Percentiles rank a stretch among this genome's conserved stretches.
phyloP scores from a whole-genome alignment of 108 stramenopile genomes.

The Nitzschia putrida region DNA sequence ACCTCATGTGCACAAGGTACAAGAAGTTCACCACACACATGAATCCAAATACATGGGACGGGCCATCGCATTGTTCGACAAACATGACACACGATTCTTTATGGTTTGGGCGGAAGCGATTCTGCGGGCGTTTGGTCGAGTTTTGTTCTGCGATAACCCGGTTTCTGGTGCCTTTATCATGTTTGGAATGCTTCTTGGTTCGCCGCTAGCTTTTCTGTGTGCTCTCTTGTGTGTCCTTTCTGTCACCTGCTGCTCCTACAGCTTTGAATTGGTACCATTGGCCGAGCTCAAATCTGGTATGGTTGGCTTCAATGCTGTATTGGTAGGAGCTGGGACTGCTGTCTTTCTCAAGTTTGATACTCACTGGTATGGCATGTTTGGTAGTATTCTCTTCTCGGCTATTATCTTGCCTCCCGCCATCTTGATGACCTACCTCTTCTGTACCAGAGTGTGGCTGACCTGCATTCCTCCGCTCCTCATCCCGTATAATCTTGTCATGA shows the following conservation, averaged over 20 bases:
- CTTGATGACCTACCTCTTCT: conserved; percentile 10
- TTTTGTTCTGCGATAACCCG: conserved; percentile 46
- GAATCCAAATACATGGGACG: conserved; percentile 7
- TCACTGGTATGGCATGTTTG: conserved; percentile 4
- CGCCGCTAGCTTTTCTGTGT: conserved; percentile 22
- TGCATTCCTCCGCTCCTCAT: conserved; percentile 21
- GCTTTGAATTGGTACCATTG: conserved; percentile 18
- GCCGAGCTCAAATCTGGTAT: conserved; percentile 6
- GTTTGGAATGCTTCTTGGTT: conserved; percentile 29
- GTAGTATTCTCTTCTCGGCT: conserved; percentile 13
- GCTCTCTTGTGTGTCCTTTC: conserved; percentile 15
- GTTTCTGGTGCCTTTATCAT: conserved; percentile 34
- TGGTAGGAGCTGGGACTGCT: conserved; percentile 25
- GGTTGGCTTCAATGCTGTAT: conserved; percentile 28
- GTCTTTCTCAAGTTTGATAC: conserved; percentile 17
- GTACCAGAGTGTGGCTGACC: conserved; percentile 9
- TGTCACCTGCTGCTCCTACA: conserved; percentile 5
- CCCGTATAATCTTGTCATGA: conserved; percentile 32
- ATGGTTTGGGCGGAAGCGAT: conserved; percentile 19
- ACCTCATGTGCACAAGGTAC: not conserved
- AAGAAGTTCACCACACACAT: conserved; percentile 3
- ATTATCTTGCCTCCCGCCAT: conserved; percentile 25
- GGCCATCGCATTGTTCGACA: conserved; percentile 6
- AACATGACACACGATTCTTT: not conserved
- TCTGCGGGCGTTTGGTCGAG: conserved; percentile 30